phyloP scores from a whole-genome alignment of 345 rosid genomes.

The Salix purpurea region DNA sequence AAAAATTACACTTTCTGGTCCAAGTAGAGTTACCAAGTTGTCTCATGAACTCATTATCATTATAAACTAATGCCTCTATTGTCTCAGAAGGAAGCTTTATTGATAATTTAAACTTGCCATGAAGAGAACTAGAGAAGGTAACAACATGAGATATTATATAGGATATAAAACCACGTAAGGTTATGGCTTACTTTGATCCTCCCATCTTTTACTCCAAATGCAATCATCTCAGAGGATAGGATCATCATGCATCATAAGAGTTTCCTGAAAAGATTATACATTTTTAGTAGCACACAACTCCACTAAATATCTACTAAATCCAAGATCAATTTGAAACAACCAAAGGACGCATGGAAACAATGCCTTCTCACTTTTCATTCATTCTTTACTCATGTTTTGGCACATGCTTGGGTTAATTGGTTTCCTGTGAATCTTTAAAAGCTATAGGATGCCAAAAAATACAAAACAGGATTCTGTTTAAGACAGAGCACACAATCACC shows the following conservation, averaged over 20 bases:
- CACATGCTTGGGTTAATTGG: not conserved
- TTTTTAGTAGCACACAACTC: slow-evolving; percentile 1
- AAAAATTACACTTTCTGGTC: not conserved
- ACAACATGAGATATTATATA: not conserved
- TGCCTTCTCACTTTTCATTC: not conserved
- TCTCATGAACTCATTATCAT: not conserved
- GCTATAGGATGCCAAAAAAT: not conserved
- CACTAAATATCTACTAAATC: not conserved
- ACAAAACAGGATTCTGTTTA: not conserved
- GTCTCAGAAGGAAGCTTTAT: not conserved
- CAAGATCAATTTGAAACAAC: not conserved
- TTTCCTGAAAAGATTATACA: slow-evolving; percentile 55
- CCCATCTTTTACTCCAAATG: slow-evolving; percentile 95
- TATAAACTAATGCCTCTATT: not conserved
- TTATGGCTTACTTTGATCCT: slow-evolving; percentile 70
- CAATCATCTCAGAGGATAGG: slow-evolving; percentile 92
- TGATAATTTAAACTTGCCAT: not conserved
- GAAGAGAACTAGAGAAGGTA: not conserved
- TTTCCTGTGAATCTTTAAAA: not conserved
- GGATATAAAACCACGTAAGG: slow-evolving; percentile 4
- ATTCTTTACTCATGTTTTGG: not conserved
- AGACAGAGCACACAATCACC: not conserved
- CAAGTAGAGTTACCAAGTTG: not conserved
- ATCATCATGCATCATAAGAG: slow-evolving; percentile 99
- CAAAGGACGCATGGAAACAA: not conserved